phyloP scores from a whole-genome alignment of 176 grass and related monocot genomes.

The Alloteropsis semialata region DNA sequence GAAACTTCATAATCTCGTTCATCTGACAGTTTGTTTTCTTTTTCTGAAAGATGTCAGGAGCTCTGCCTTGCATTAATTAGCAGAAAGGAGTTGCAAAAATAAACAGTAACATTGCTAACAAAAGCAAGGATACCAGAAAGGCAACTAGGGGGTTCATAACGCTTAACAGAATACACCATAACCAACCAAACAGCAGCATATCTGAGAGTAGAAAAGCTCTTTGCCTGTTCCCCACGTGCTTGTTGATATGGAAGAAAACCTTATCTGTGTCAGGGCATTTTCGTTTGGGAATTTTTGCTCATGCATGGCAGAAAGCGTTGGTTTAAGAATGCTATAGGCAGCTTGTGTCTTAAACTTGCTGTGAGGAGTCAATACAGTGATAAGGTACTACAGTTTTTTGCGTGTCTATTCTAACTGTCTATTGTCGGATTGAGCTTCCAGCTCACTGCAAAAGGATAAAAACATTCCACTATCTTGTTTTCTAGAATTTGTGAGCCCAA shows the following conservation, averaged over 20 bases:
- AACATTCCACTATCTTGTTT: conserved; percentile 3
- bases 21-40: neutral
- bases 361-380: neutral
- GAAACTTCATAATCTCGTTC: neutral
- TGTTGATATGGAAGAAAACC: neutral
- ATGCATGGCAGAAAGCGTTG: neutral
- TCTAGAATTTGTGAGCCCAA: conserved; percentile 18
- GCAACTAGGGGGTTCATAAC: neutral
- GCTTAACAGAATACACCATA: neutral
- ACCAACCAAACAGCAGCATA: neutral
- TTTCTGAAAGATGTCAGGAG: neutral
- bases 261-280: neutral
- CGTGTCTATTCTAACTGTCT: too few relatives aligned
- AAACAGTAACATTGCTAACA: neutral
- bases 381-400: neutral
- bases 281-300: conserved; percentile 10
- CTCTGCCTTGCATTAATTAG: neutral
- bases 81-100: neutral
- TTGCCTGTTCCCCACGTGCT: neutral
- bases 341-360: conserved; percentile 1
- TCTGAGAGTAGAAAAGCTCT: neutral
- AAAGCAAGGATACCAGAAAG: neutral
- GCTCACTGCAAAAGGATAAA: neutral
- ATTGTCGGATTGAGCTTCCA: neutral
- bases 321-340: conserved; percentile 19